phyloP scores from a whole-genome alignment of 805 yeast genomes.

The Ogataea pilisensis region DNA sequence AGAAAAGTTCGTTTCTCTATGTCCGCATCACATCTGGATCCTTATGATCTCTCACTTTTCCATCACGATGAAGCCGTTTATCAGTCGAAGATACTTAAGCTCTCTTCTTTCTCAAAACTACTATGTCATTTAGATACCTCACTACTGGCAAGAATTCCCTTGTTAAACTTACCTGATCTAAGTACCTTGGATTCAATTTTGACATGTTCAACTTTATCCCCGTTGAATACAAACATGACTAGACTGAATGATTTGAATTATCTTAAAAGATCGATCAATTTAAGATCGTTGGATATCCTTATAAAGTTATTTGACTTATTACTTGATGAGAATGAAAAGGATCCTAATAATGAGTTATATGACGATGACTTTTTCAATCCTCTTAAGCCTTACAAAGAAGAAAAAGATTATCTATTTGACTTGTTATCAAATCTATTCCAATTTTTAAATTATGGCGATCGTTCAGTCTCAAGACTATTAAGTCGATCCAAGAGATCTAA shows the following conservation, averaged over 20 bases:
- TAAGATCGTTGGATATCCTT: constrained; percentile 33
- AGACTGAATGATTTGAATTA: constrained; percentile 26
- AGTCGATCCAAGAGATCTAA: constrained; percentile 12
- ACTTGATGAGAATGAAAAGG: constrained; percentile 17
- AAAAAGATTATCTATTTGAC: constrained; percentile 12
- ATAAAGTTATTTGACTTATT: constrained; percentile 5
- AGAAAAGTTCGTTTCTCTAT: no score
- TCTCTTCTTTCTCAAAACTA: constrained; percentile 33
- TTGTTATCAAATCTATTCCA: constrained; percentile 11
- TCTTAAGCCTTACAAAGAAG: constrained; percentile 11
- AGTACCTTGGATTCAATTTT: constrained; percentile 32
- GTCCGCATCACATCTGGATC: no score
- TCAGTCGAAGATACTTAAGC: constrained; percentile 12
- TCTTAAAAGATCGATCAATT: constrained; percentile 23
- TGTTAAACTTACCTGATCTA: constrained; percentile 29
- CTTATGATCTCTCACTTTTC: background rate
- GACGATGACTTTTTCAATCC: constrained; percentile 27
- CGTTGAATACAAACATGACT: constrained; percentile 21
- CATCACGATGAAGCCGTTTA: constrained; percentile 9
- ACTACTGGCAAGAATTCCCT: constrained; percentile 21
- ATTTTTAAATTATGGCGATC: constrained; percentile 4
- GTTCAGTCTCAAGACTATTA: background rate
- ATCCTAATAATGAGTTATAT: no score
- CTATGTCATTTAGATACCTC: constrained; percentile 32
- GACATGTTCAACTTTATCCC: constrained; percentile 34